Conservation (phyloP, 1,284 basidiomycete genomes). For the Amylostereum areolatum region DNA sequence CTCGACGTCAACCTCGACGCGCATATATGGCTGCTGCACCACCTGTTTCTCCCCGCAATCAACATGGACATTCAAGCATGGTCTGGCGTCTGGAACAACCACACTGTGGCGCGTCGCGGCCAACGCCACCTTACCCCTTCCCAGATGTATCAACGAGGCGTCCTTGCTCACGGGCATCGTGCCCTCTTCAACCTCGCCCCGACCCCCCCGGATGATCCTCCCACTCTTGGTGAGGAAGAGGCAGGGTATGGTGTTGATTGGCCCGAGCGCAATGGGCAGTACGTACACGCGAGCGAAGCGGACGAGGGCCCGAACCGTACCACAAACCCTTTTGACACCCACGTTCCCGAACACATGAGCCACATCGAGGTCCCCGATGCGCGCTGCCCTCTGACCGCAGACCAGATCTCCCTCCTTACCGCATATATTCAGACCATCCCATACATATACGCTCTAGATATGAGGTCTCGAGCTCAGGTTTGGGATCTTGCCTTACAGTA, state of each 20-base stretch:
- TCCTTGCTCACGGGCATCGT: constrained; percentile 13
- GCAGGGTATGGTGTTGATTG: constrained; percentile 19
- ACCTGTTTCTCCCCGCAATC: constrained; percentile 19
- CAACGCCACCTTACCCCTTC: constrained; percentile 10
- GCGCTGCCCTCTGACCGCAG: too few relatives aligned
- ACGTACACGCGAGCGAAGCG: too few relatives aligned
- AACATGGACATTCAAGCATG: constrained; percentile 16
- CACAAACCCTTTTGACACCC: too few relatives aligned
- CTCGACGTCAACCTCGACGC: constrained; percentile 14
- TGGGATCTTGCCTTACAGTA: too few relatives aligned
- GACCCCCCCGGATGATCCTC: constrained; percentile 1
- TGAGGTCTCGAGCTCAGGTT: too few relatives aligned
- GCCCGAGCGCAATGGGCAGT: constrained; percentile 11
- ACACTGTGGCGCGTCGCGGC: constrained; percentile 10
- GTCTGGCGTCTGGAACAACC: constrained; percentile 17
- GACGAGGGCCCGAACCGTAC: too few relatives aligned
- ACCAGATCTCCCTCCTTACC: too few relatives aligned
- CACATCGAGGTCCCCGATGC: too few relatives aligned
- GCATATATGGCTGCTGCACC: constrained; percentile 26
- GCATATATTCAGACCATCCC: too few relatives aligned
- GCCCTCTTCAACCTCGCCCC: constrained; percentile 4
- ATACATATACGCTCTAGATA: too few relatives aligned
- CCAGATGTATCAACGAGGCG: constrained; percentile 17
- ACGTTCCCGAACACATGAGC: too few relatives aligned
- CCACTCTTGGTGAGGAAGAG: constrained; percentile 9